Evolutionary conservation across 768 basidiomycete species (phyloP).

Genomic region (Mycena filopes): DNA sequence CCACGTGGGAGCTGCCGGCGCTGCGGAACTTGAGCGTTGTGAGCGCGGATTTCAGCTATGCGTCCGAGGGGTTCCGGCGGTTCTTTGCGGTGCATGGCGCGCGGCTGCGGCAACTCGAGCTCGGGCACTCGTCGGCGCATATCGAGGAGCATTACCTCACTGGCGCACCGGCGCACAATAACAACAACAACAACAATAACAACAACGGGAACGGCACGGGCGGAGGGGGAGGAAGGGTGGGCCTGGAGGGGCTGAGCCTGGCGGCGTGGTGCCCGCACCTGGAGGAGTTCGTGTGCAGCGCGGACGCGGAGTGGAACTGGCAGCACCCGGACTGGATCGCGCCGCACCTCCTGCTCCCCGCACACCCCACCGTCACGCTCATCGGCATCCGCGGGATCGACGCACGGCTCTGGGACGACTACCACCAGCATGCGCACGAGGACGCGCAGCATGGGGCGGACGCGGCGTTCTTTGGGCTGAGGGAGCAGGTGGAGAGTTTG

Average conservation of each 20-base stretch:
- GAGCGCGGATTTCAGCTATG: slow-evolving; percentile 76
- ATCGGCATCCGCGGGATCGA: slow-evolving; percentile 82
- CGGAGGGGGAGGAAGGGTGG: no score
- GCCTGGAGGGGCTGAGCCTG: slow-evolving; percentile 55
- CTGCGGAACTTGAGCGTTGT: slow-evolving; percentile 74
- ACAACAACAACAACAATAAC: no score
- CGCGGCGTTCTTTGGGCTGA: slow-evolving; percentile 68
- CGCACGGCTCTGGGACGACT: slow-evolving; percentile 63
- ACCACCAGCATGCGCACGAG: neutral
- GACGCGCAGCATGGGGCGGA: neutral
- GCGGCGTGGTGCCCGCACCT: slow-evolving; percentile 79
- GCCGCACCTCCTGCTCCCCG: slow-evolving; percentile 76
- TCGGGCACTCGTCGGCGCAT: slow-evolving; percentile 75
- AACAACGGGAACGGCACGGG: no score
- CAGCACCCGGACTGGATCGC: slow-evolving; percentile 83
- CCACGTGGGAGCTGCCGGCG: slow-evolving; percentile 73
- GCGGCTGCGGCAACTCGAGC: slow-evolving; percentile 72
- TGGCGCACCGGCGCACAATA: slow-evolving; percentile 44
- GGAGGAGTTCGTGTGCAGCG: slow-evolving; percentile 75
- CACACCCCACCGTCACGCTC: slow-evolving; percentile 68
- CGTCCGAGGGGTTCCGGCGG: slow-evolving; percentile 68
- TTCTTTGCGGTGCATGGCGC: slow-evolving; percentile 77
- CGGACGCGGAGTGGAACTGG: slow-evolving; percentile 88
- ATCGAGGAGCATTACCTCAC: slow-evolving; percentile 77
- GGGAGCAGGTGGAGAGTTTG: slow-evolving; percentile 72